Evolutionary conservation across 805 yeast species (phyloP).

Genomic region (Candida michaelii): DNA sequence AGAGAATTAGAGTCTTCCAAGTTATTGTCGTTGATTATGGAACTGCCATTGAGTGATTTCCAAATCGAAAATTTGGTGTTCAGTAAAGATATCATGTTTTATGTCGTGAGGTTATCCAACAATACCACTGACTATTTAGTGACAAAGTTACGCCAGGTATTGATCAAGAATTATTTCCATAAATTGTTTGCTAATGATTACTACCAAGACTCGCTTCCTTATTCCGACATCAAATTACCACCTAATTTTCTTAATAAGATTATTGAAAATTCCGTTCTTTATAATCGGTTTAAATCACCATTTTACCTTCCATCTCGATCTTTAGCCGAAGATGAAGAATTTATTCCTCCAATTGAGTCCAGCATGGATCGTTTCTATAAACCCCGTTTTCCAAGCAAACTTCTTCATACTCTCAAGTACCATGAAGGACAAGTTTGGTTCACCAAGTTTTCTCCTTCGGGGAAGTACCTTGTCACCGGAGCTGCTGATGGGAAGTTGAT

Average conservation of each 20-base stretch:
- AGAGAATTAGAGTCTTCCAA: constrained; percentile 26
- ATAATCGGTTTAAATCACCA: constrained; percentile 18
- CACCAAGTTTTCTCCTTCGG: constrained; percentile 73
- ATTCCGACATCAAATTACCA: constrained; percentile 18
- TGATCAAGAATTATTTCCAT: constrained; percentile 10
- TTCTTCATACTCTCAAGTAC: constrained; percentile 45
- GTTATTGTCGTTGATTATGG: constrained; percentile 21
- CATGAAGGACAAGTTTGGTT: constrained; percentile 85
- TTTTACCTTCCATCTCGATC: constrained; percentile 30
- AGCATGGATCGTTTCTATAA: constrained; percentile 17
- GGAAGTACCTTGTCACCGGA: constrained; percentile 73
- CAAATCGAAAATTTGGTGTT: constrained; percentile 14
- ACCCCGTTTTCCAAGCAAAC: constrained; percentile 46
- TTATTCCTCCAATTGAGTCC: constrained; percentile 16
- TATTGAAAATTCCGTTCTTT: constrained; percentile 16
- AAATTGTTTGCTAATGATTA: constrained; percentile 13
- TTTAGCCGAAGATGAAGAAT: constrained; percentile 9
- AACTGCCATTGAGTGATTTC: constrained; percentile 15
- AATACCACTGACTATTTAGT: constrained; percentile 10
- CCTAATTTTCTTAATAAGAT: constrained; percentile 22
- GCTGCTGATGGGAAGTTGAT: constrained; percentile 64
- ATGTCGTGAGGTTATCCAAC: constrained; percentile 5
- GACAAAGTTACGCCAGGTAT: constrained; percentile 9
- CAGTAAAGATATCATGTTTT: constrained; percentile 12
- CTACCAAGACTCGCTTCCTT: constrained; percentile 16